A percentile compares a stretch with the other conserved stretches of the same genome.
Conservation (phyloP, 306 rosid species). For the Sophora flavescens region DNA sequence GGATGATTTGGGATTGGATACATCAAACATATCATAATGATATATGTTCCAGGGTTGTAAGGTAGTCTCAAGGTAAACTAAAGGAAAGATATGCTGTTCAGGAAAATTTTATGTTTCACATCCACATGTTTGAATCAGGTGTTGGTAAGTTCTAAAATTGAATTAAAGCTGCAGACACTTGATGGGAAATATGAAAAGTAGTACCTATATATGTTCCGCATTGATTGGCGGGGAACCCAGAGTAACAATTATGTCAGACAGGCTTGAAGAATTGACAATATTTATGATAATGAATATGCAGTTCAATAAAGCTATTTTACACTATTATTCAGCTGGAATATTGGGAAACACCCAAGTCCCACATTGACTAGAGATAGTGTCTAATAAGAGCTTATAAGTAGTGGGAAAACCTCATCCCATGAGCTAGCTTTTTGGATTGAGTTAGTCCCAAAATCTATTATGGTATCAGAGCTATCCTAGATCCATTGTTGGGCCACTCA, state of each 20-base stretch:
- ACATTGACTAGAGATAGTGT: no score
- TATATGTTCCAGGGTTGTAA: neutral
- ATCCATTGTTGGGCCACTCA: no score
- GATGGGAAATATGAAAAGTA: constrained; percentile 21
- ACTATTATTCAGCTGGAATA: constrained; percentile 8
- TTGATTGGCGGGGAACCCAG: constrained; percentile 20
- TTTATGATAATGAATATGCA: constrained; percentile 14
- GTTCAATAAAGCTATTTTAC: constrained; percentile 16
- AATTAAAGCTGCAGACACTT: constrained; percentile 5
- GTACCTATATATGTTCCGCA: neutral
- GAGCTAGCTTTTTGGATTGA: no score
- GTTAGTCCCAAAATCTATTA: no score
- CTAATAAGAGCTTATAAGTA: no score
- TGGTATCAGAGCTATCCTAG: no score
- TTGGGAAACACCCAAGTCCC: no score
- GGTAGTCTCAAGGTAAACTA: constrained; percentile 27
- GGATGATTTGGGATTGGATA: neutral
- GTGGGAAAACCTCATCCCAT: no score
- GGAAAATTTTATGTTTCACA: constrained; percentile 4
- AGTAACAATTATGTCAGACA: neutral
- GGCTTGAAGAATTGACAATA: constrained; percentile 14
- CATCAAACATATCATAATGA: neutral
- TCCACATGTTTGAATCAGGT: constrained; percentile 9
- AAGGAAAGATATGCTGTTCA: neutral
- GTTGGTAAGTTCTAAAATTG: constrained; percentile 22